A percentile compares a stretch with the other conserved stretches of the same genome.
Evolutionary conservation across 306 rosid species (phyloP).

Genomic region (Malus domestica): DNA sequence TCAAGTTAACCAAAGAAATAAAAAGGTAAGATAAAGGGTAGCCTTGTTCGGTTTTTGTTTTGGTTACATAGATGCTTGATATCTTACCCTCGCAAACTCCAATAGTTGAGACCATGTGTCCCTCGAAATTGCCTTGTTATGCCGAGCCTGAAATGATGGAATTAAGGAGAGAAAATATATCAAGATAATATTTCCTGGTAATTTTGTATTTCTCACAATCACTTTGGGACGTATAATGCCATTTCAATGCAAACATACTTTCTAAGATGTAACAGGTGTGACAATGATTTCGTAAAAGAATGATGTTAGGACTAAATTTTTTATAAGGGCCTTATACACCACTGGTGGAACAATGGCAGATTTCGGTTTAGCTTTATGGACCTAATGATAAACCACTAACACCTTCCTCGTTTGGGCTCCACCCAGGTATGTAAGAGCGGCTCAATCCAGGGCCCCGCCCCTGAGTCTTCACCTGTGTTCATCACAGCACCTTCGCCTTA

Average conservation of each 20-base stretch:
- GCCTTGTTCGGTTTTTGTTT: neutral
- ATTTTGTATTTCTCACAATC: neutral
- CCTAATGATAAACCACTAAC: no score
- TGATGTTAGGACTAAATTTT: no score
- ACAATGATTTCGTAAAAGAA: neutral
- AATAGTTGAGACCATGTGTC: conserved; percentile 98
- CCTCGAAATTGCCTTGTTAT: conserved; percentile 89
- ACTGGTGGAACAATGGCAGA: no score
- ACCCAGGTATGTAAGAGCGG: no score
- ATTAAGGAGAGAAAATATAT: neutral
- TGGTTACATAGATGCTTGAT: neutral
- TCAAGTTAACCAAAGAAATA: neutral
- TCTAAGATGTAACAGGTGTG: neutral
- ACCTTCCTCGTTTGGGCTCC: no score
- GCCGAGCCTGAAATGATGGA: conserved; percentile 63
- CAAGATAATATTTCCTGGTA: neutral
- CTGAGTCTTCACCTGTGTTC: no score
- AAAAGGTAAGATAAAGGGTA: neutral
- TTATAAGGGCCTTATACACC: no score
- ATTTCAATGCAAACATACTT: neutral
- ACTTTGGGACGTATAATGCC: neutral
- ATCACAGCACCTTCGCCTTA: no score
- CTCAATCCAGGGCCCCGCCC: no score
- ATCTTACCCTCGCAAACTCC: conserved; percentile 92
- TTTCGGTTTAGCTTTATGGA: no score